phyloP scores from a whole-genome alignment of 352 stramenopile species.

The Plasmopara viticola region DNA sequence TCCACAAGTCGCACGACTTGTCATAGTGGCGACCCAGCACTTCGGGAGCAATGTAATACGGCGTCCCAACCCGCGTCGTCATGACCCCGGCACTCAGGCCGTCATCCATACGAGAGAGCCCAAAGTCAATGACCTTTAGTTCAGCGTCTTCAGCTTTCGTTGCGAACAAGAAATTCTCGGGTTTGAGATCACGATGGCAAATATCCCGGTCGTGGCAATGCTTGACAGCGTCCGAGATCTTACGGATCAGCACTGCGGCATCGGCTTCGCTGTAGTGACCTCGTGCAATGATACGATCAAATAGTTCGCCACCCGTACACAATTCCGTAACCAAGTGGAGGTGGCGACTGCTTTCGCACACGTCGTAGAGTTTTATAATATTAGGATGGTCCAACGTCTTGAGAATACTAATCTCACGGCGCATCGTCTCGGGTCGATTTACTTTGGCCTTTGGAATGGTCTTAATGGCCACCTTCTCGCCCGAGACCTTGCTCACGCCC shows the following conservation, averaged over 20 bases:
- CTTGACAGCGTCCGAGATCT: constrained; percentile 94
- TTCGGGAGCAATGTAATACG: constrained; percentile 93
- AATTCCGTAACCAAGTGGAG: constrained; percentile 97
- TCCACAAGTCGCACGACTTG: constrained; percentile 96
- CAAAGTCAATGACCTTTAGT: constrained; percentile 99
- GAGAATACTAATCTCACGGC: constrained; percentile 89
- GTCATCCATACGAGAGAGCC: constrained; percentile 90
- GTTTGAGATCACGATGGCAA: constrained; percentile 97
- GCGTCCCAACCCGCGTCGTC: constrained; percentile 95
- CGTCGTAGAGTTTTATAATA: constrained; percentile 97
- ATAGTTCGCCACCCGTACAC: constrained; percentile 95
- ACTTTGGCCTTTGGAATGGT: constrained; percentile 97
- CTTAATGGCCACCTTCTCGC: constrained; percentile 97
- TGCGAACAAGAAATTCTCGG: constrained; percentile 96
- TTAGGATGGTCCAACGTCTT: constrained; percentile 92
- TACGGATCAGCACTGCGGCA: constrained; percentile 91
- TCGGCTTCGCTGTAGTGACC: constrained; percentile 97
- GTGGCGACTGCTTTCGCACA: constrained; percentile 96
- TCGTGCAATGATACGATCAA: constrained; percentile 88
- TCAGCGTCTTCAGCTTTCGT: constrained; percentile 84
- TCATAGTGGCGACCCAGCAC: constrained; percentile 93
- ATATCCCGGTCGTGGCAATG: constrained; percentile 98
- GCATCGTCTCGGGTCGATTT: constrained; percentile 90
- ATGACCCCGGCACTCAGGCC: constrained; percentile 77
- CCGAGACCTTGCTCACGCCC: constrained; percentile 90